Base-by-base conservation (phyloP, 169 alveolate species). In the Plasmodium coatneyi region DNA sequence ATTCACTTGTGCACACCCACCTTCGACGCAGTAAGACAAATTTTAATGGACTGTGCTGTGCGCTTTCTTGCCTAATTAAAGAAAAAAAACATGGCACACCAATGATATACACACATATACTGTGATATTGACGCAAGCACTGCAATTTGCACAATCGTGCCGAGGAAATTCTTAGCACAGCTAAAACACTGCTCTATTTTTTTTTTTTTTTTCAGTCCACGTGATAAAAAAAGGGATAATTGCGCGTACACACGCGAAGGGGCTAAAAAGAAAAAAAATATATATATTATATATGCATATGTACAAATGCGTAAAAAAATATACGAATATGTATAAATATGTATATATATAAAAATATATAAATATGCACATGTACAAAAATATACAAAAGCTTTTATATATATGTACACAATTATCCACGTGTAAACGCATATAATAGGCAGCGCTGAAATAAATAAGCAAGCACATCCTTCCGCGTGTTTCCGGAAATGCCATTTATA, bases 221-320 rank as follows among this genome's bases (percentile, higher is more conserved):
- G 49, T 36, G 39, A 36, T 14, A 39, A 30, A 70, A 70, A 70
- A 28, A 32, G 74, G 36, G 71, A 34, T 83, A 83, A 83, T 83
- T 83, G 82, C 46, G 22, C 25, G 39, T 71, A 83, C 92, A 83
- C 92, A 70, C 49, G 66, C 82, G 74, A 83, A 66, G 49, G 74
- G 72, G 49, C 30, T 22, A 43, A 32, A 83, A 39, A 36, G 7
- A 54, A 16, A 60, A 82, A 22, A 74, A 74, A 74, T 60, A 60
- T 32, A 56, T 60, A 54, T 0, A 82, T 56, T 10, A 39, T 60
- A 82, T 74, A 74, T 74, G 28, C 43, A 36, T 36, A n/a, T 60
- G 16, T 56, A 34, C 12, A 43, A 1, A 2, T n/a, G n/a, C n/a
- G n/a, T n/a, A n/a, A n/a, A n/a, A n/a, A n/a, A n/a, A n/a, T n/a